Evolutionary conservation across 176 grass and related monocot genomes (phyloP), one percentile per base, ranked within the genome.

Genomic region (Phoenix dactylifera): DNA sequence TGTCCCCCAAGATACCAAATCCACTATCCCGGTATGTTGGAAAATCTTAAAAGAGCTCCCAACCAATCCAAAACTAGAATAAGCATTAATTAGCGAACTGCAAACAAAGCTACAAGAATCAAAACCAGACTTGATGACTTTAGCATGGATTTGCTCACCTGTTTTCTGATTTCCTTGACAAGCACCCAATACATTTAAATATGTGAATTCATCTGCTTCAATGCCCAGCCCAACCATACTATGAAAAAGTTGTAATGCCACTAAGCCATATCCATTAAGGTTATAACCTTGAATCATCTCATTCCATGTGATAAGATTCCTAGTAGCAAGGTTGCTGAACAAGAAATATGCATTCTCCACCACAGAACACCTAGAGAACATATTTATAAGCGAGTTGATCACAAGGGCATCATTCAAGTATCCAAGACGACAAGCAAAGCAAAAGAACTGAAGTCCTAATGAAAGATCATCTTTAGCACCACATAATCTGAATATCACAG

Each of bases 241-340:
- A 50, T 67, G 64, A 24, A 88, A 83, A 70, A 88, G 52, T 54
- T 52, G 71, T 54, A 88, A 69, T 9, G 68, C 75, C 15, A 76
- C 51, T 56, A 63, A 54, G 15, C 63, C 57, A 64, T 22, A 58
- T 6, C 60, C 22, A 32, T 79, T 60, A n/a, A 80, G 20, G 70
- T 62, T 76, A 62, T 73, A 83, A 16, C 72, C 76, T 35, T 75
- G 62, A 17, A 83, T 79, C 68, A 88, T 83, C 64, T 79, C 85
- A 4, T 88, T 88, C 63, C 79, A 88, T 19, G 76, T 79, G 24
- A 79, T 60, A 9, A 61, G 16, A 25, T 88, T 88, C 49, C 55
- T 62, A 66, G 10, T 23, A 49, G 58, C 29, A 22, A 76, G 67
- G 25, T 32, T 18, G 25, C 58, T 26, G 59, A 88, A 83, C 26